Percentiles rank a stretch among this genome's conserved stretches.
These are phyloP conservation scores for Aphelidium insulamus DNA, from an alignment of 371 early-diverging fungal species.

Conservation along the genomic window DNA sequence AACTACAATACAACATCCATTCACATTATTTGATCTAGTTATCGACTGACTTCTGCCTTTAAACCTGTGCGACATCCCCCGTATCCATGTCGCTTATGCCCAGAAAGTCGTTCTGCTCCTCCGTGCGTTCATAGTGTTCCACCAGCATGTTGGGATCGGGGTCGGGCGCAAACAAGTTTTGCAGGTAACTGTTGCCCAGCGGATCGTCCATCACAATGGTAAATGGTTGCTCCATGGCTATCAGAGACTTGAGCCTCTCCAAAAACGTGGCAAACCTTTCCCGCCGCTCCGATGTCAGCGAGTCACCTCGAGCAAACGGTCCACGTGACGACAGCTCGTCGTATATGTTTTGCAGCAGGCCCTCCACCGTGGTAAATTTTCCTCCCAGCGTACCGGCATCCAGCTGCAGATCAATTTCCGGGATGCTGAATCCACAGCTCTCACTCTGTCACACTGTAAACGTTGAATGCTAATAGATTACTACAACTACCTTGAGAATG, in stretches of 20 bases:
- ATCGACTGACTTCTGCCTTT: too few species aligned
- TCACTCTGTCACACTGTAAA: slow-evolving; percentile 28
- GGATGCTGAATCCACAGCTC: slow-evolving; percentile 70
- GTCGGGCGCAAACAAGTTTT: slow-evolving; percentile 81
- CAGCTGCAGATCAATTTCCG: slow-evolving; percentile 62
- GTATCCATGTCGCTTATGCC: slow-evolving; percentile 77
- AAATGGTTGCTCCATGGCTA: slow-evolving; percentile 27
- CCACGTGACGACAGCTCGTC: slow-evolving; percentile 49
- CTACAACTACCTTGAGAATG: slow-evolving; percentile 46
- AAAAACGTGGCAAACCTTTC: slow-evolving; percentile 38
- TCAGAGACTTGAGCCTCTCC: slow-evolving; percentile 33
- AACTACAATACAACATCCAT: background rate
- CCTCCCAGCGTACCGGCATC: slow-evolving; percentile 80
- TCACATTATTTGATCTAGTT: background rate
- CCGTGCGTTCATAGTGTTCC: slow-evolving; percentile 63
- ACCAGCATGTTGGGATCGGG: slow-evolving; percentile 75
- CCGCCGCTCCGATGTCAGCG: slow-evolving; percentile 24
- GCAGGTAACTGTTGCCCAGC: slow-evolving; percentile 58
- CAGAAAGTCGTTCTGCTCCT: slow-evolving; percentile 57
- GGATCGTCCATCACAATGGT: slow-evolving; percentile 77
- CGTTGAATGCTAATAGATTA: background rate
- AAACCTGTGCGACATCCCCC: too few species aligned
- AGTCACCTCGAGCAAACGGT: slow-evolving; percentile 55
- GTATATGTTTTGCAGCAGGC: slow-evolving; percentile 64
- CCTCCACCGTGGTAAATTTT: slow-evolving; percentile 90